These are phyloP conservation scores for Sugiyamaella novakii DNA, from an alignment of 1,139 yeast species.

Conservation along the genomic window DNA sequence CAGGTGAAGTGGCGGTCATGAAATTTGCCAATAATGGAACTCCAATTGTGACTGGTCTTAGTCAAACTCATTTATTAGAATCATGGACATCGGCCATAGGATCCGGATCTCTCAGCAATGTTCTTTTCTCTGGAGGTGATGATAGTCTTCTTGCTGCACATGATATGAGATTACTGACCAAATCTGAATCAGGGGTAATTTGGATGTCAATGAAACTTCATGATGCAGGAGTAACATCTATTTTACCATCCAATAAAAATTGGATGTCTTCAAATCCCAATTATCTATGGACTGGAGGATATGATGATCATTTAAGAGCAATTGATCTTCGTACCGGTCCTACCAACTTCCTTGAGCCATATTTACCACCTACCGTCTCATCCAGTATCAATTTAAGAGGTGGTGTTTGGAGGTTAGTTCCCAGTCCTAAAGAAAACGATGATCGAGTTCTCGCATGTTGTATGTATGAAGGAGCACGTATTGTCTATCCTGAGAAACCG, in stretches of 20 bases:
- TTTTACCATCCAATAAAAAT: conserved; percentile 47
- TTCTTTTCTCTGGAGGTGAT: conserved; percentile 89
- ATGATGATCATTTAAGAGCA: conserved; percentile 75
- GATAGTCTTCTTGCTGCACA: conserved; percentile 76
- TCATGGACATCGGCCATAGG: conserved; percentile 91
- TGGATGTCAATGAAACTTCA: conserved; percentile 68
- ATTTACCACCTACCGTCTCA: conserved; percentile 52
- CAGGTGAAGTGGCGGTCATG: conserved; percentile 40
- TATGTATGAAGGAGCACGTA: conserved; percentile 93
- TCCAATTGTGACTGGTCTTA: conserved; percentile 23
- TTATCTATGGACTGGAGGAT: conserved; percentile 81
- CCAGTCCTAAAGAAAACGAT: conserved; percentile 52
- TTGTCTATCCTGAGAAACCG: conserved; percentile 48
- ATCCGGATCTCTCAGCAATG: conserved; percentile 52
- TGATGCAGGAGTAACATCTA: conserved; percentile 86
- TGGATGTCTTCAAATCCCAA: conserved; percentile 45
- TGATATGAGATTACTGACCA: conserved; percentile 55
- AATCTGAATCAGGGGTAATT: conserved; percentile 40
- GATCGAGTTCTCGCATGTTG: conserved; percentile 67
- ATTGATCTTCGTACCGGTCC: conserved; percentile 66
- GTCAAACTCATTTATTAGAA: conserved; percentile 62
- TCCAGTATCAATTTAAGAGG: conserved; percentile 68
- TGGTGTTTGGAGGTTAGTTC: conserved; percentile 91
- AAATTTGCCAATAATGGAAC: conserved; percentile 23
- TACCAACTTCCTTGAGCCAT: conserved; percentile 46